Percentiles rank a stretch among this genome's conserved stretches.
phyloP scores from a whole-genome alignment of 345 rosid species.

The Camelina neglecta region DNA sequence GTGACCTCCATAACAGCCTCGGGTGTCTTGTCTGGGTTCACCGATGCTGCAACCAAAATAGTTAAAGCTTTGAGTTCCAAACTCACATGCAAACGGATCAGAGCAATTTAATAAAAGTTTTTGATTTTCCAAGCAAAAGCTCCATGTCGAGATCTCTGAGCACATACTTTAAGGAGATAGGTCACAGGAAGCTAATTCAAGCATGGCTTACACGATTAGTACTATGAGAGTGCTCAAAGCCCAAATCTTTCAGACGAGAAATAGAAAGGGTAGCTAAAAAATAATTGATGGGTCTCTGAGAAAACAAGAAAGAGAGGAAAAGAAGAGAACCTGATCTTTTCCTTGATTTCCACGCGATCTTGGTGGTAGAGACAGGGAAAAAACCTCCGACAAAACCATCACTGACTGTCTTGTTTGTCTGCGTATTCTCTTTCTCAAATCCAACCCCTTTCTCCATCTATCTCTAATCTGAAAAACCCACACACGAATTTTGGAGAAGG shows the following conservation, averaged over 20 bases:
- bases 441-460: conserved; percentile 44
- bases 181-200: conserved; percentile 9
- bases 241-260: not conserved
- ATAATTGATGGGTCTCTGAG: not conserved
- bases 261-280: not conserved
- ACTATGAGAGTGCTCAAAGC: conserved; percentile 1
- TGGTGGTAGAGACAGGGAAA: conserved; percentile 69
- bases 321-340: conserved; percentile 64
- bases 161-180: conserved; percentile 1
- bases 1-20: conserved; percentile 49
- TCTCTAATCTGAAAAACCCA: conserved; percentile 26
- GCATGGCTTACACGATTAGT: conserved; percentile 2
- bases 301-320: conserved; percentile 2
- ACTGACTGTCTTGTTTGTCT: conserved; percentile 46
- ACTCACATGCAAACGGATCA: conserved; percentile 1
- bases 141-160: conserved; percentile 19
- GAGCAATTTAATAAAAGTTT: not conserved
- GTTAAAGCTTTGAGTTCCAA: not conserved
- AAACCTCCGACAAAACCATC: conserved; percentile 65
- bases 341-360: conserved; percentile 80
- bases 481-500: not conserved
- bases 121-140: conserved; percentile 8
- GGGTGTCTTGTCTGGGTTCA: conserved; percentile 44
- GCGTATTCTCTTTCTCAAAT: conserved; percentile 34
- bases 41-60: conserved; percentile 16